phyloP scores from a whole-genome alignment of 805 yeast species.

The Ogataea haglerorum region DNA sequence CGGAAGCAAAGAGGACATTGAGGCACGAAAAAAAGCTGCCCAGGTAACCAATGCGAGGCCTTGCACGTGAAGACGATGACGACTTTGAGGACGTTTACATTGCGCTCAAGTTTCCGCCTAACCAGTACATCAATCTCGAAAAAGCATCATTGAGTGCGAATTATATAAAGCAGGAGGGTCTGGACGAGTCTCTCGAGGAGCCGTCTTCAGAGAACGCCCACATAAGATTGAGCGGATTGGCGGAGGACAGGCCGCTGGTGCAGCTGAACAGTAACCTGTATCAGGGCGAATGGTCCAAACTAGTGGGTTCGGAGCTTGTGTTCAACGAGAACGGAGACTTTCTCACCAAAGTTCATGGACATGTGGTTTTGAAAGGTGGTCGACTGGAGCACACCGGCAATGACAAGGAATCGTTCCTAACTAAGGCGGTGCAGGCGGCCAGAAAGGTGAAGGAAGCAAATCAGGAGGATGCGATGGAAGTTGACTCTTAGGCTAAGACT shows the following conservation, averaged over 20 bases:
- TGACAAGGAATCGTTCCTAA: slow-evolving; percentile 24
- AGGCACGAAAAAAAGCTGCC: slow-evolving; percentile 40
- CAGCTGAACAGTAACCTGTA: slow-evolving; percentile 58
- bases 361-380: slow-evolving; percentile 31
- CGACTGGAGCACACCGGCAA: slow-evolving; percentile 23
- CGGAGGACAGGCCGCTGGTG: slow-evolving; percentile 51
- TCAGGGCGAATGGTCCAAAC: slow-evolving; percentile 70
- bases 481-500: slow-evolving; percentile 17
- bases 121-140: slow-evolving; percentile 24
- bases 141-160: slow-evolving; percentile 16
- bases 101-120: slow-evolving; percentile 49
- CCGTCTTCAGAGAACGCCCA: slow-evolving; percentile 3
- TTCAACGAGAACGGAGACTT: slow-evolving; percentile 36
- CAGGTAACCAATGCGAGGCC: slow-evolving; percentile 31
- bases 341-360: slow-evolving; percentile 30
- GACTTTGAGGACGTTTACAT: slow-evolving; percentile 48
- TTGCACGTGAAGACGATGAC: slow-evolving; percentile 23
- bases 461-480: slow-evolving; percentile 7
- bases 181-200: slow-evolving; percentile 11
- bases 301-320: slow-evolving; percentile 69
- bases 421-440: slow-evolving; percentile 25
- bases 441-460: slow-evolving; percentile 4
- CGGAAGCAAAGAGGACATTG: slow-evolving; percentile 84
- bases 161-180: slow-evolving; percentile 16
- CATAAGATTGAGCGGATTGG: slow-evolving; percentile 54